Evolutionary conservation across 495 filamentous ascomycete species (phyloP), one percentile per base, ranked within the genome.

Genomic region (Terfezia claveryi): DNA sequence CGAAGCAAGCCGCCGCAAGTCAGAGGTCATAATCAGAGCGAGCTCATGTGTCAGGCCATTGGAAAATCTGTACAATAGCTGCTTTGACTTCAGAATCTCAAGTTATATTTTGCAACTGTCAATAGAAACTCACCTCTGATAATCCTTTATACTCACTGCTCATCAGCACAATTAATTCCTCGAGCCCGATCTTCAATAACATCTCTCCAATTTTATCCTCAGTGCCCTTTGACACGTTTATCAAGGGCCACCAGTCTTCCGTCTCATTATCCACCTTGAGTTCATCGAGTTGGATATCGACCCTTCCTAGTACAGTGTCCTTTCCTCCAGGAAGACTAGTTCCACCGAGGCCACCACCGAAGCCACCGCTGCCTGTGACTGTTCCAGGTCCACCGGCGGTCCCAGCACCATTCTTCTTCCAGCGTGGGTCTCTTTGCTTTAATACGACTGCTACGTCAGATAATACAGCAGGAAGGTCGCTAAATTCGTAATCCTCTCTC

Each of bases 401-500:
- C n/a, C 62, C 57, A 23, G 59, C 20, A 17, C 54, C 56, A 51
- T 64, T 65, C 36, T 57, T 62, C 50, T 62, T 66, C 59, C 61
- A 64, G 44, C 61, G 54, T 11, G 68, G 69, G 53, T 79, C 74
- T n/a, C 80, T 66, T 59, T 74, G 78, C 66, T 94, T 98, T 51
- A 98, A 67, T 2, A 89, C 72, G 53, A 98, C 74, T n/a, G 81
- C 83, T 9, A 83, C 76, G 62, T 78, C 83, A 9, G 84, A 87
- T 38, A 92, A 65, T 9, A 84, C 75, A 0, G 85, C 74, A 2
- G 91, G 87, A 14, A 98, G 73, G 68, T 95, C 88, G 44, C 71
- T 70, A 63, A 95, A 94, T 50, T 83, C 78, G 61, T 85, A 88
- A 46, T 89, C 87, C 70, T 96, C 91, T 36, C 87, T 75, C 91